Base-by-base conservation (phyloP, 2,329 filamentous ascomycete genomes). In the Fusarium burgessii region DNA sequence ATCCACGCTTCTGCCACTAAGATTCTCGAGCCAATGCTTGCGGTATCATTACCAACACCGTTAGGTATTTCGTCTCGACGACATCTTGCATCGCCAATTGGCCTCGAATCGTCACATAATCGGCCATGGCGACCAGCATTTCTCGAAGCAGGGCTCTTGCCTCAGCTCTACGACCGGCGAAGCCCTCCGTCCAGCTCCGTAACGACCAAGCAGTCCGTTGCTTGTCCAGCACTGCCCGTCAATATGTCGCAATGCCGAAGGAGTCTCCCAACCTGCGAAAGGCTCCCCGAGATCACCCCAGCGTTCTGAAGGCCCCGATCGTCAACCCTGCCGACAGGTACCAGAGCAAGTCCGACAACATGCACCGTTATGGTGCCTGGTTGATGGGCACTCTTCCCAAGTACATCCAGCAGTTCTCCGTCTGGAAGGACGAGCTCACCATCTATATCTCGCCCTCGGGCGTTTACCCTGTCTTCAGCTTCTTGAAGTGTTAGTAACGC, bases 341-440 rank as follows among this genome's bases (percentile, higher is more conserved):
- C 84, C 87, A 92, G 80, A 91, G 93, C 80, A 96, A 95, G 85
- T 90, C 93, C 75, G 93, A 97, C 74, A 89, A 91, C 79, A 87
- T 98, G 80, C 96, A 99, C 87, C 92, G 91, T 78, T 99, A 99
- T 80, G 96, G 96, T 78, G 91, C 97, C 79, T 99, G 97, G 89
- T 85, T 99, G 78, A 95, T 99, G 90, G 95, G 94, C 75, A 97
- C 93, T 82, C 84, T 99, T 79, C 97, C 96, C 77, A 98, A 98
- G 87, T 98, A 97, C 84, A 90, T 99, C 77, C 97, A 99, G 86
- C 96, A 99, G 85, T 98, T 98, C 86, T 97, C 95, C 15, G 95
- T 99, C 60, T 99, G 96, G 96, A 99, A 99, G 86, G 96, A 99
- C 80, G 96, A 99, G 84, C 90, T 99, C 80, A 94, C 92, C 76